phyloP scores from a whole-genome alignment of 106 monocot genomes.

The Dendrobium catenatum region DNA sequence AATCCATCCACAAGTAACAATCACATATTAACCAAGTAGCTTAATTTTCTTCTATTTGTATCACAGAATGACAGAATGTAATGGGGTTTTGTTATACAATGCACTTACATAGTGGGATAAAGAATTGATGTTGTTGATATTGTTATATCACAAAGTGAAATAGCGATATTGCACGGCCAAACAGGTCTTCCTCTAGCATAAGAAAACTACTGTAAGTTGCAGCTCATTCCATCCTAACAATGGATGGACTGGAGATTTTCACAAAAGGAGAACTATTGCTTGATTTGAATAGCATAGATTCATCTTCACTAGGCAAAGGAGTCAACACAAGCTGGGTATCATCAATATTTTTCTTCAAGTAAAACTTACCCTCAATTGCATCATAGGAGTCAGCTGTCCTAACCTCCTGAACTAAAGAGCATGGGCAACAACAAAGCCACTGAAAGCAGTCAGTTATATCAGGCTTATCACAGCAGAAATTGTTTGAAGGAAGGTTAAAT shows the following conservation, averaged over 20 bases:
- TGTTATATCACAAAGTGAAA: no score
- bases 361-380: constrained; percentile 14
- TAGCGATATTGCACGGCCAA: no score
- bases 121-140: no score
- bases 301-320: not conserved
- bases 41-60: no score
- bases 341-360: constrained; percentile 2
- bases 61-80: no score
- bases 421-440: constrained; percentile 20
- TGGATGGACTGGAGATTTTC: not conserved
- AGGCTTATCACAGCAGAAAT: constrained; percentile 9
- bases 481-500: constrained; percentile 15
- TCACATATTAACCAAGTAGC: no score
- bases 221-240: not conserved
- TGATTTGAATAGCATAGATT: not conserved
- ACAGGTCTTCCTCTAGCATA: no score
- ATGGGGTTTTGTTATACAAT: no score
- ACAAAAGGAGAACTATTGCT: not conserved
- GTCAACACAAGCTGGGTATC: not conserved
- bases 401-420: constrained; percentile 11
- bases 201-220: no score
- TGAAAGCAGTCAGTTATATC: constrained; percentile 16
- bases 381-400: constrained; percentile 10
- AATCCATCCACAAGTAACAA: no score
- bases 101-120: no score